Evolutionary conservation across 2,329 filamentous ascomycete genomes (phyloP), one percentile per base, ranked within the genome.

Genomic region (Penicillium griseofulvum): DNA sequence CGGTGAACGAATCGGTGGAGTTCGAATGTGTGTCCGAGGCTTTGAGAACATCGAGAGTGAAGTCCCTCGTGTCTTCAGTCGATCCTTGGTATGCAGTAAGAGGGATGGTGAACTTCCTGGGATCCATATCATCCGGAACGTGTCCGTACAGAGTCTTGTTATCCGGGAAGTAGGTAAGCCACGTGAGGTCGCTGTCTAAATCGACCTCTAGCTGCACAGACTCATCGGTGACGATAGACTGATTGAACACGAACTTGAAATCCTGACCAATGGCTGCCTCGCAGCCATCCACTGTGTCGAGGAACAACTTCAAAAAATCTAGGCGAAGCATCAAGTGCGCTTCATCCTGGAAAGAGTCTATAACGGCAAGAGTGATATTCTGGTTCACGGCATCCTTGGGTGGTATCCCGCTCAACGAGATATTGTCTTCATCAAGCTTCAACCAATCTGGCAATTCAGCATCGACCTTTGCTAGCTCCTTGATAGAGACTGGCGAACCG

Each of bases 391-490:
- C 81, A 48, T 78, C 75, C n/a, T 77, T 66, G 0, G 86, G 84
- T 3, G 88, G 84, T 1, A 75, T 87, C 2, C 91, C 91, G 31
- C 74, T 79, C 7, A 96, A 72, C 0, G 74, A 75, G 68, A 91
- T 81, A 0, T 84, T 86, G 9, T 74, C 64, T 2, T 80, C 74
- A 64, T 94, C 80, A 50, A 94, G 82, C 0, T 76, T 75, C 26
- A 95, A 71, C 91, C 91, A 96, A 3, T 75, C 67, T 0, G 91
- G 90, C 12, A 85, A 69, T 26, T 81, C 73, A 0, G 81, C 78
- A 1, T 79, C 77, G 6, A 85, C 78, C 0, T 78, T 77, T 14
- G 68, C 65, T 31, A 92, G 64, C 29, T 86, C 80, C 0, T 74
- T 74, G 4, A 77, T 69, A 4, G 71, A 70, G 2, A 86, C 74